phyloP scores from a whole-genome alignment of 768 basidiomycete genomes.

The Calvatia gigantea region DNA sequence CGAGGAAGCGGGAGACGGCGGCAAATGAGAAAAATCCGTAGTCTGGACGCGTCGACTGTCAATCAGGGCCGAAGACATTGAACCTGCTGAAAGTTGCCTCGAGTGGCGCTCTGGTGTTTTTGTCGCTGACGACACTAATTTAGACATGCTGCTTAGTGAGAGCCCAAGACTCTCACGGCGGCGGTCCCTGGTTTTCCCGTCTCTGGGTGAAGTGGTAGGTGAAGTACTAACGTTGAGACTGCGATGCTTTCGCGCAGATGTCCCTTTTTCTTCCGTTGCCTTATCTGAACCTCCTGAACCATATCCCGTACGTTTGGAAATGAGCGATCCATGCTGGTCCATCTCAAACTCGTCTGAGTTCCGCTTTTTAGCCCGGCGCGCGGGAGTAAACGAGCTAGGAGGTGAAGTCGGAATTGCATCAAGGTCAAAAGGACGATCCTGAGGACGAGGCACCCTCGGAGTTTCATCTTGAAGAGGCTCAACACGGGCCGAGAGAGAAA shows the following conservation, averaged over 20 bases:
- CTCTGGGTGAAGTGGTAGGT: slow-evolving; percentile 31
- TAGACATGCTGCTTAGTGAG: slow-evolving; percentile 36
- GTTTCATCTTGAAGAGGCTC: slow-evolving; percentile 18
- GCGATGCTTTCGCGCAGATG: slow-evolving; percentile 60
- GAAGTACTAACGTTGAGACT: slow-evolving; percentile 59
- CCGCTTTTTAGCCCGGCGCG: slow-evolving; percentile 65
- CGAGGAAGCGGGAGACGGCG: slow-evolving; percentile 88
- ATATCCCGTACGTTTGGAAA: slow-evolving; percentile 43
- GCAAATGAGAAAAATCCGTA: slow-evolving; percentile 85
- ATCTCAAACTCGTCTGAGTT: slow-evolving; percentile 82
- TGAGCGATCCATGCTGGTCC: slow-evolving; percentile 62
- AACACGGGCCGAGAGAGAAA: neutral
- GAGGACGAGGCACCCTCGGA: slow-evolving; percentile 27
- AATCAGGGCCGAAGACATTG: slow-evolving; percentile 57
- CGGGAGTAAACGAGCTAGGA: slow-evolving; percentile 60
- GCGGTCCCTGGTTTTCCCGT: slow-evolving; percentile 50
- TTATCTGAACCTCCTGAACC: slow-evolving; percentile 37
- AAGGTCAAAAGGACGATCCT: slow-evolving; percentile 25
- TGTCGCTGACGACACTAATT: slow-evolving; percentile 23
- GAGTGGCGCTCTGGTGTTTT: slow-evolving; percentile 46
- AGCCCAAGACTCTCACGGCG: slow-evolving; percentile 51
- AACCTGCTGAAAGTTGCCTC: slow-evolving; percentile 66
- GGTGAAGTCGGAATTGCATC: slow-evolving; percentile 41
- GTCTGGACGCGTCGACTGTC: slow-evolving; percentile 64
- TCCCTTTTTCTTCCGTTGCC: slow-evolving; percentile 46